These are phyloP conservation scores for Zizania palustris DNA, from an alignment of 202 grass and related monocot species.

Conservation along the genomic window DNA sequence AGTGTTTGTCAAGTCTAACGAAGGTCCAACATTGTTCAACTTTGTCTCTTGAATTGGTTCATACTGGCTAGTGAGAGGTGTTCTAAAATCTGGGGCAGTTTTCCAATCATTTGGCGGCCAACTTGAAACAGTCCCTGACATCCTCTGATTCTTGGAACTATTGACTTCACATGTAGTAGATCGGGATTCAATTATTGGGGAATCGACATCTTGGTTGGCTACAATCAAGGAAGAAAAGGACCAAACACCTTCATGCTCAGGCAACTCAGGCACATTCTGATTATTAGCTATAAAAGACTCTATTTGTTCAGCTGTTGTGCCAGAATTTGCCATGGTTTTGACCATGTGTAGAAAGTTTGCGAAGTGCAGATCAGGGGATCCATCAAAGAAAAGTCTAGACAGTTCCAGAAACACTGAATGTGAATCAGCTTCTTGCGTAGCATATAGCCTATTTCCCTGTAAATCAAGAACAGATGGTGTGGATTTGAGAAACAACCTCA, in stretches of 20 bases:
- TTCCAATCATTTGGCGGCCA: conserved; percentile 75
- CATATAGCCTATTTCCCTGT: conserved; percentile 75
- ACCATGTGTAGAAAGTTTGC: conserved; percentile 95
- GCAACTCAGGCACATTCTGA: conserved; percentile 76
- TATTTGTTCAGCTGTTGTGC: conserved; percentile 57
- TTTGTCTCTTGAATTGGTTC: conserved; percentile 29
- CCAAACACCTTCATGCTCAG: conserved; percentile 74
- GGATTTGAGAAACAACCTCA: conserved; percentile 7
- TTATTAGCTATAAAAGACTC: conserved; percentile 82
- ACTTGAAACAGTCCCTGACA: conserved; percentile 47
- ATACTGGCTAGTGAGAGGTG: conserved; percentile 41
- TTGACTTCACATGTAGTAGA: conserved; percentile 38
- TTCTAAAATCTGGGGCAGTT: conserved; percentile 59
- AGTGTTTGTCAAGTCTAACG: conserved; percentile 22
- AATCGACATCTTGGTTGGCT: conserved; percentile 28
- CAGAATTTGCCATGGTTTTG: conserved; percentile 76
- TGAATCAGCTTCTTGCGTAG: conserved; percentile 61
- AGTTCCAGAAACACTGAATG: conserved; percentile 84
- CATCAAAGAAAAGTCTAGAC: conserved; percentile 90
- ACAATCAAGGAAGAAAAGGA: conserved; percentile 54
- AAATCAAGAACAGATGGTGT: conserved; percentile 46
- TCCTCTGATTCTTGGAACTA: conserved; percentile 42
- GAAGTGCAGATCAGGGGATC: conserved; percentile 79
- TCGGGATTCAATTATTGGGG: conserved; percentile 15
- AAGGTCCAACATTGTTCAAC: conserved; percentile 24